phyloP scores from a whole-genome alignment of 495 filamentous ascomycete species.

The Talaromyces adpressus region DNA sequence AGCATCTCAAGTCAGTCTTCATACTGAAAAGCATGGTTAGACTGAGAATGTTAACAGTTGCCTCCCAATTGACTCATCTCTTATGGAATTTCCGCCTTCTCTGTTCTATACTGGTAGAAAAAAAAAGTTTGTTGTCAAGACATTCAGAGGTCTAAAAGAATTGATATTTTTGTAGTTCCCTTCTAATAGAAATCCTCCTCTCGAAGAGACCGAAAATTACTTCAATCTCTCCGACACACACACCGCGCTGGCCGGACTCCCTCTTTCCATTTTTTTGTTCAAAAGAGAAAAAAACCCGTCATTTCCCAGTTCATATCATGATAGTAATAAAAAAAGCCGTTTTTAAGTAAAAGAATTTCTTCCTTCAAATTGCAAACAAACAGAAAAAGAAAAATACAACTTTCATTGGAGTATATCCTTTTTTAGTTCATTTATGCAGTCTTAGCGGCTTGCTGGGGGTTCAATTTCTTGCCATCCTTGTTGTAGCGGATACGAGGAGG shows the following conservation, averaged over 20 bases:
- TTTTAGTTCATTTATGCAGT: conserved; percentile 40
- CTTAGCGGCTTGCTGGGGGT: conserved; percentile 76
- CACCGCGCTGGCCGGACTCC: not conserved
- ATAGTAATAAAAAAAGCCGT: conserved; percentile 20
- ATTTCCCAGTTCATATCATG: conserved; percentile 4
- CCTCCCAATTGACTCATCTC: not conserved
- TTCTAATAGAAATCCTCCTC: not conserved
- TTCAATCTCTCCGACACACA: not conserved
- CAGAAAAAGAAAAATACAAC: not conserved
- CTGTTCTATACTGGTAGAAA: not conserved
- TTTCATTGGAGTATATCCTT: not conserved
- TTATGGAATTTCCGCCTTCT: not conserved
- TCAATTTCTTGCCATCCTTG: conserved; percentile 99
- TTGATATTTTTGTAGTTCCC: not conserved
- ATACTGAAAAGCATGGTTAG: not conserved
- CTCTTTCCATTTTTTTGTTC: not conserved
- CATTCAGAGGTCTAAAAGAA: not conserved
- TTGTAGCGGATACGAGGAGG: conserved; percentile 97
- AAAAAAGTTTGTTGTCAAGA: not conserved
- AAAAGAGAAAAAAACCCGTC: not conserved
- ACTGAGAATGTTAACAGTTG: not conserved
- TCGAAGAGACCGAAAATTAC: not conserved
- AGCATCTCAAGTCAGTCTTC: not conserved
- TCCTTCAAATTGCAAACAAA: not conserved
- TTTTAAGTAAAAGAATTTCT: not conserved